A percentile compares a stretch with the other conserved stretches of the same genome.
phyloP scores from a whole-genome alignment of 192 early-diverging fungal species.

The Coemansia sp. region DNA sequence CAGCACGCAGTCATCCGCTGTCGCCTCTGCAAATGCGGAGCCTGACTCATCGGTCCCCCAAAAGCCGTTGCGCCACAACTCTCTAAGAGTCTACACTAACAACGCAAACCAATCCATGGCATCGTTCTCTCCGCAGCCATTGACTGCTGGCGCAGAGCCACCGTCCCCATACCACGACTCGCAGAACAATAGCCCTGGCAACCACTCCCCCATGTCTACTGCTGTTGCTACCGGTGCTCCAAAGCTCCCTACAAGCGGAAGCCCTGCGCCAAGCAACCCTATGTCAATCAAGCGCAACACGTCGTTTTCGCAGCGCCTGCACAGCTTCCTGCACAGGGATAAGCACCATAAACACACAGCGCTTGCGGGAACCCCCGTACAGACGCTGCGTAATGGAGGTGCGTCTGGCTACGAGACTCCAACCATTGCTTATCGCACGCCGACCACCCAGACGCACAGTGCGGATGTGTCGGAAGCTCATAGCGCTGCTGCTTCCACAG shows the following conservation, averaged over 20 bases:
- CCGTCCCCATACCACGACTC: constrained; percentile 22
- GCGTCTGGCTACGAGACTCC: constrained; percentile 31
- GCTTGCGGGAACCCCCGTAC: constrained; percentile 10
- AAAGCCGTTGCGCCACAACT: constrained; percentile 25
- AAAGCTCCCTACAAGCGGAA: constrained; percentile 10
- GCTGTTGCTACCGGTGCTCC: constrained; percentile 9
- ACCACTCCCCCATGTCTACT: constrained; percentile 14
- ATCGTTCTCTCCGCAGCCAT: constrained; percentile 33
- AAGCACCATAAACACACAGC: constrained; percentile 31
- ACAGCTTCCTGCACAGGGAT: constrained; percentile 53
- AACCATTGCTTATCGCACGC: constrained; percentile 51
- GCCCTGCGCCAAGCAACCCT: constrained; percentile 15
- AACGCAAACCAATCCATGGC: constrained; percentile 23
- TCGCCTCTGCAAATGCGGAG: constrained; percentile 12
- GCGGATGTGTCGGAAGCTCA: constrained; percentile 27
- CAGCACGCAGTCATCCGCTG: constrained; percentile 5
- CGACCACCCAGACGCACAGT: constrained; percentile 36
- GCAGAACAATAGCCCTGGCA: constrained; percentile 22
- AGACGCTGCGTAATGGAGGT: constrained; percentile 14
- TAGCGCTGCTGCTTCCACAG: constrained; percentile 26
- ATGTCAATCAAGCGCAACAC: constrained; percentile 54
- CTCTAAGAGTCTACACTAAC: constrained; percentile 41
- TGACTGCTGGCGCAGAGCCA: constrained; percentile 37
- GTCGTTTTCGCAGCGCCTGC: constrained; percentile 52
- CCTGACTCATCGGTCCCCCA: constrained; percentile 3